phyloP scores from a whole-genome alignment of 23 red algal genomes.

The Cyanidium caldarium region DNA sequence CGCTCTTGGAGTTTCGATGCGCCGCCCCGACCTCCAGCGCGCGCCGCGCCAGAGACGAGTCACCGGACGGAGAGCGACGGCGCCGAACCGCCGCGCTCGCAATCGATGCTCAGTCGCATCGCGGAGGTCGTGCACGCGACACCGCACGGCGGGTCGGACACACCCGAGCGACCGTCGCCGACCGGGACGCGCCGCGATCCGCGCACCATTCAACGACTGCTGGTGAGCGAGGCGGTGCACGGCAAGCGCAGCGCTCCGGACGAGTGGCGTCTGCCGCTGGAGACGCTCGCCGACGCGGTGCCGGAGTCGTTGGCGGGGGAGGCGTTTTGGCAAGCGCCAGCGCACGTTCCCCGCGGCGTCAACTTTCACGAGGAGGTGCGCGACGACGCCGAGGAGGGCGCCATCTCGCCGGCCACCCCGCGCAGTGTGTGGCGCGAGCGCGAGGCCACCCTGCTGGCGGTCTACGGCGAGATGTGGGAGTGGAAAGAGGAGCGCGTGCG shows the following conservation, averaged over 20 bases:
- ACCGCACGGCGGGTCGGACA: background rate
- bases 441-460: conserved; percentile 9
- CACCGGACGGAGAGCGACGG: no score
- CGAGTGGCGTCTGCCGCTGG: background rate
- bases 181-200: background rate
- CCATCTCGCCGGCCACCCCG: no score
- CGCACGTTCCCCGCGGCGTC: background rate
- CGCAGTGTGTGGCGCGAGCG: background rate
- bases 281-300: background rate
- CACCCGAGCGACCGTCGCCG: background rate
- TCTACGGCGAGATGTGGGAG: conserved; percentile 68
- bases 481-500: conserved; percentile 62
- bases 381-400: background rate
- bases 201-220: background rate
- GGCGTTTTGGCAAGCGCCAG: background rate
- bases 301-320: background rate
- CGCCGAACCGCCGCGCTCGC: background rate
- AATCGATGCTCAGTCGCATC: conserved; percentile 19
- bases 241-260: background rate
- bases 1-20: background rate
- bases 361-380: background rate
- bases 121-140: conserved; percentile 21
- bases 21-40: background rate
- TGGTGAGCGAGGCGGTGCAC: background rate
- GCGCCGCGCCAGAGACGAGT: no score